Evolutionary conservation across 2,329 filamentous ascomycete species (phyloP), one percentile per base, ranked within the genome.

Genomic region (Penicillium sp.): DNA sequence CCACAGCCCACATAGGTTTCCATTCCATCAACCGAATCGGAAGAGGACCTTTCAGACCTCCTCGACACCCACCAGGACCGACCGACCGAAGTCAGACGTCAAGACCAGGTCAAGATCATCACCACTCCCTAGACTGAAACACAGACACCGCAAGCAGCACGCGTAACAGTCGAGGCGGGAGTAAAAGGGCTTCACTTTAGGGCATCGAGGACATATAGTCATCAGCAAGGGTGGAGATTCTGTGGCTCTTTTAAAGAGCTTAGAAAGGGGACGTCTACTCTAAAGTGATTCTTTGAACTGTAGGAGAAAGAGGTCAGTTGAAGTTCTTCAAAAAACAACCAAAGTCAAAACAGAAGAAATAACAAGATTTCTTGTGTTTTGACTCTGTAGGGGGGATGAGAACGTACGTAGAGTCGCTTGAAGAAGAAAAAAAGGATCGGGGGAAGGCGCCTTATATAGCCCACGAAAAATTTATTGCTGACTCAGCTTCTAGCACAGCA

Each of bases 161-260:
- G 61, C 58, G 60, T 65, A 48, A 56, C 61, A 52, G 63, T 74
- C 69, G 70, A 71, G 67, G 61, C 76, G 73, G 76, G 69, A 80
- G 77, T 77, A 72, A 81, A 78, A 77, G 77, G 81, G 81, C 77
- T 88, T 92, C 89, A 94, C 89, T 91, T 89, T 90, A 84, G 86
- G 88, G 87, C 79, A 82, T 81, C 85, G 90, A 90, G 88, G 90
- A 90, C 87, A 84, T 89, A 69, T 61, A 78, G 76, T 95, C 90
- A 94, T 95, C 90, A 90, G 89, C 89, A 90, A 91, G 90, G 89
- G 86, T 93, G 84, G 85, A 85, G 84, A 81, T 80, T 91, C 88
- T 93, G 88, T 91, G 84, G 89, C 91, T 96, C 82, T 82, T 88
- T 84, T 91, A 83, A 85, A 85, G 84, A 93, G 88, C 86, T 90